Conservation (phyloP, 176 grass and related monocot species). For the Zea mays region DNA sequence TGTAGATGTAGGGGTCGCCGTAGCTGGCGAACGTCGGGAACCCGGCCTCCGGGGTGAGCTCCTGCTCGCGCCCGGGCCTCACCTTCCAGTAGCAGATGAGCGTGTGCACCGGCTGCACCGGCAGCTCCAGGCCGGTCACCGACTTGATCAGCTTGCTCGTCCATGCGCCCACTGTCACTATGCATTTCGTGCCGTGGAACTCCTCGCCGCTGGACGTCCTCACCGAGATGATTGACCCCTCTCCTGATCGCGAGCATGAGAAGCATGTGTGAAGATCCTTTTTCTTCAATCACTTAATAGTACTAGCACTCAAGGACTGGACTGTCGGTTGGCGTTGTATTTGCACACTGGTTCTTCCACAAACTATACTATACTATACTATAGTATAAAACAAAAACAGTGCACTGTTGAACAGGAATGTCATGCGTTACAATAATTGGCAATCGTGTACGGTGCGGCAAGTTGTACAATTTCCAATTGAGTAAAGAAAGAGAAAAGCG, state of each 20-base stretch:
- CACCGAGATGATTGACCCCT: constrained; percentile 47
- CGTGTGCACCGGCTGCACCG: constrained; percentile 67
- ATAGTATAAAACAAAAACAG: not conserved
- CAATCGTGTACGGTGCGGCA: not conserved
- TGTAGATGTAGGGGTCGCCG: constrained; percentile 71
- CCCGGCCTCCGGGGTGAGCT: constrained; percentile 51
- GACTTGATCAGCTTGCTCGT: constrained; percentile 49
- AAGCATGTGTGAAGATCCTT: not conserved
- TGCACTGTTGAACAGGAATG: not conserved
- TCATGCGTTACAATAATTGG: not conserved
- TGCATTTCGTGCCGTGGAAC: constrained; percentile 54
- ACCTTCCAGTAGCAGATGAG: constrained; percentile 89
- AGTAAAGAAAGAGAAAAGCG: not conserved
- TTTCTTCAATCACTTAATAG: not conserved
- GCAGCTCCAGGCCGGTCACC: constrained; percentile 43
- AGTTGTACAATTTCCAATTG: not conserved
- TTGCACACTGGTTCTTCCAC: not conserved
- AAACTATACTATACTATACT: not conserved
- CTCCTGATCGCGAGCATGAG: not conserved
- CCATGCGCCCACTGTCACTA: constrained; percentile 72
- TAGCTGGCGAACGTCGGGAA: constrained; percentile 96
- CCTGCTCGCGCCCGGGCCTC: constrained; percentile 42
- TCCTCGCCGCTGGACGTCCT: constrained; percentile 40
- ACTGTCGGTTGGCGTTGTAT: not conserved
- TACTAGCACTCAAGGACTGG: not conserved